These are phyloP conservation scores for Naumovozyma castellii DNA, from an alignment of 805 yeast species.

Conservation along the genomic window DNA sequence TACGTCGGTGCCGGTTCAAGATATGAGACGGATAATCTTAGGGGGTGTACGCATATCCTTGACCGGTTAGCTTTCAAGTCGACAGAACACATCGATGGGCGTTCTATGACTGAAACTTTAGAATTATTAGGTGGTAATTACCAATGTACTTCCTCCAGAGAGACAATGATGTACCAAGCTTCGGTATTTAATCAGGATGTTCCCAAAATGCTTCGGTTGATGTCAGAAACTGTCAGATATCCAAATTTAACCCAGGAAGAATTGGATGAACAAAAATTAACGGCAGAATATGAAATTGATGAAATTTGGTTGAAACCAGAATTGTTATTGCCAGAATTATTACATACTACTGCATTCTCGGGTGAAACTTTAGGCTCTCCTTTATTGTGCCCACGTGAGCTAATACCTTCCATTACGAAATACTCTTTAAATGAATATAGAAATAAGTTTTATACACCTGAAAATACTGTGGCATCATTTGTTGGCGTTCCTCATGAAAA, in stretches of 20 bases:
- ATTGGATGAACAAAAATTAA: slow-evolving; percentile 57
- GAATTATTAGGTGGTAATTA: slow-evolving; percentile 87
- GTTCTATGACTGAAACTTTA: slow-evolving; percentile 63
- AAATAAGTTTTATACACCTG: slow-evolving; percentile 60
- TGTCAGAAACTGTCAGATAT: slow-evolving; percentile 66
- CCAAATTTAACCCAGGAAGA: slow-evolving; percentile 67
- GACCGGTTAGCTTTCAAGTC: slow-evolving; percentile 83
- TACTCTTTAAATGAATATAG: slow-evolving; percentile 53
- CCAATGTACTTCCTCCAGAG: slow-evolving; percentile 88
- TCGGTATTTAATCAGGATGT: slow-evolving; percentile 84
- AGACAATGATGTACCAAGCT: slow-evolving; percentile 87
- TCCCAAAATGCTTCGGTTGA: slow-evolving; percentile 63
- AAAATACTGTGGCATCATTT: slow-evolving; percentile 74
- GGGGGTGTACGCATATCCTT: slow-evolving; percentile 74
- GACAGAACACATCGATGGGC: slow-evolving; percentile 47
- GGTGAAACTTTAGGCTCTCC: slow-evolving; percentile 78
- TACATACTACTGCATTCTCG: slow-evolving; percentile 73
- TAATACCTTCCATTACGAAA: slow-evolving; percentile 46
- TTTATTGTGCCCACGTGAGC: slow-evolving; percentile 66
- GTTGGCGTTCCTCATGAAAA: slow-evolving; percentile 68
- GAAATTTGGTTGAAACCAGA: slow-evolving; percentile 82
- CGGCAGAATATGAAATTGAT: slow-evolving; percentile 72
- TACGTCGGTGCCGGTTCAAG: slow-evolving; percentile 89
- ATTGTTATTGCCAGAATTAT: slow-evolving; percentile 75
- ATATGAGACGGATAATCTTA: slow-evolving; percentile 49